Base-by-base conservation (phyloP, 768 basidiomycete species). In the Boletus rubroflammeus region DNA sequence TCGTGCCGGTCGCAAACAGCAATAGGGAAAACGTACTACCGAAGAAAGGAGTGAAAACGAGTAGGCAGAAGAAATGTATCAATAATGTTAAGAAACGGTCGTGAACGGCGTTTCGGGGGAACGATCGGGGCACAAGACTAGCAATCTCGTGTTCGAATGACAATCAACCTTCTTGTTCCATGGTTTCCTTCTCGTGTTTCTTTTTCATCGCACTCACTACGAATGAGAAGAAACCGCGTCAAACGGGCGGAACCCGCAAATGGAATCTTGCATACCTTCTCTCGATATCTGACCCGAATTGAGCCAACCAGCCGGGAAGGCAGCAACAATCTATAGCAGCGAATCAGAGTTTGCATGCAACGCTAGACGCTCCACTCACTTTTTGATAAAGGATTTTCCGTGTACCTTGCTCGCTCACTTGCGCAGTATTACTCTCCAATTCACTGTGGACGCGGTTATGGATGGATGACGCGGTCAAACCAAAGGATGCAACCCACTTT, bases 151-250 rank as follows among this genome's bases (percentile, higher is more conserved):
- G 31, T 15, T 23, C 14, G 1, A 17, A n/a, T 40, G 43, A 19
- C 15, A 13, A 43, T 71, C 53, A 72, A 0, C 47, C 58, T 36
- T 85, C 84, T 59, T 79, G 76, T 62, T 88, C 85, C 78, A 81
- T 76, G 25, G 77, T 76, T 64, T 90, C 88, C 63, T 82, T 82
- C 70, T 91, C 88, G 56, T 81, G 77, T 59, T 78, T 83, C 77
- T 91, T 91, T 76, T 91, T 91, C 81, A 91, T 88, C 7, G 85
- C 82, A 65, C 88, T 90, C 80, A 91, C 88, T 90, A 62, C 10
- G 35, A 26, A 17, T 38, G 28, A 11, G 17, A 32, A 19, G 17
- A 15, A 19, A 15, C 3, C 9, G 19, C 10, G 49, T 53, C 23
- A 52, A 35, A 35, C 51, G 42, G 23, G 40, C 6, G 29, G 29